Evolutionary conservation across 2,329 filamentous ascomycete genomes (phyloP).

Genomic region (Fusarium compactum): DNA sequence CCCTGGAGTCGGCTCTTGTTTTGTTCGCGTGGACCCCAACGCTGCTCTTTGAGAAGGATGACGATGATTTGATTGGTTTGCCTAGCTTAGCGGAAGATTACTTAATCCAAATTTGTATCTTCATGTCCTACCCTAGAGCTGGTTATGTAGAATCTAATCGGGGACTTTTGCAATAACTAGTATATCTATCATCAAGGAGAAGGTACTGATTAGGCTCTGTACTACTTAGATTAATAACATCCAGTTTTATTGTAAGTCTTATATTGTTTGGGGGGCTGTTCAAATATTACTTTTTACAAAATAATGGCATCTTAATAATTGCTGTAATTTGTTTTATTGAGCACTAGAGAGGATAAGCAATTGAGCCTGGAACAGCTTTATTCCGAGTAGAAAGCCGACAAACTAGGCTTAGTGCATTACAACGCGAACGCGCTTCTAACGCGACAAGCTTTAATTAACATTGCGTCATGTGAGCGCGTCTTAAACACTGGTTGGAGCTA

Average conservation of each 20-base stretch:
- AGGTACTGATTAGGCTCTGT: neutral
- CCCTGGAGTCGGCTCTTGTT: slow-evolving; percentile 52
- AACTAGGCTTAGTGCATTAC: neutral
- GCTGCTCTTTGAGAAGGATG: neutral
- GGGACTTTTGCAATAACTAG: neutral
- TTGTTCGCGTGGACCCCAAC: slow-evolving; percentile 48
- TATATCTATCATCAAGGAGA: fast-evolving
- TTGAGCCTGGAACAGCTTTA: neutral
- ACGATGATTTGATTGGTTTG: neutral
- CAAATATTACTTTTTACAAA: neutral
- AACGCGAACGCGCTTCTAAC: neutral
- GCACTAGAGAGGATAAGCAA: fast-evolving
- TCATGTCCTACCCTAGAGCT: neutral
- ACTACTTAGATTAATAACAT: fast-evolving
- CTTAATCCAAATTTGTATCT: neutral
- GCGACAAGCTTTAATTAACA: neutral
- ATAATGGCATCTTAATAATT: too few relatives aligned
- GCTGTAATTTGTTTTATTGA: too few relatives aligned
- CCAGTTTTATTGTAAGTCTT: neutral
- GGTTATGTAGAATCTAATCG: neutral
- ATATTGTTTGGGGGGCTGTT: neutral
- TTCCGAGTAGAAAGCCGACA: fast-evolving
- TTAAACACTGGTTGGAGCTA: neutral
- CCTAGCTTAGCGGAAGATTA: neutral
- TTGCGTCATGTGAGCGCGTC: neutral